These are phyloP conservation scores for Stipa capillata DNA, from an alignment of 176 grass and related monocot genomes.

Conservation along the genomic window DNA sequence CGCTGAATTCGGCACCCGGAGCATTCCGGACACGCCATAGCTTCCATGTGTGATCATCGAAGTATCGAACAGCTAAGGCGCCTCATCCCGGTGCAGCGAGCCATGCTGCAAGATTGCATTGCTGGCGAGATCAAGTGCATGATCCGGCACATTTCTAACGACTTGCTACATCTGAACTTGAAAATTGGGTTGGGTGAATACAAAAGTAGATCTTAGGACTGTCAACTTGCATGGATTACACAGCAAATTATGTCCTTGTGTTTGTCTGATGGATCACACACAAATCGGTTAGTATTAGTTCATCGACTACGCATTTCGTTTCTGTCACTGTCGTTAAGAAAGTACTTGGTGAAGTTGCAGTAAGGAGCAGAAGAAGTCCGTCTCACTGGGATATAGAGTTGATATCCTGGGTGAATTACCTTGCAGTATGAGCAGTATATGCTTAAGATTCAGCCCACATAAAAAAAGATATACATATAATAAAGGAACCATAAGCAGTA, in stretches of 20 bases:
- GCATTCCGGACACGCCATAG: no score
- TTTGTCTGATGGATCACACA: not conserved
- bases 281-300: not conserved
- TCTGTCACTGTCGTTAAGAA: not conserved
- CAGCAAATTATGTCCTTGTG: not conserved
- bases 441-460: no score
- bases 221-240: not conserved
- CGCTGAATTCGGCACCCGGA: no score
- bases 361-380: not conserved
- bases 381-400: not conserved
- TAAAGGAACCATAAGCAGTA: no score
- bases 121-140: not conserved
- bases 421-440: no score
- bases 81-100: not conserved
- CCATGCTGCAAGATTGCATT: slow-evolving; percentile 10
- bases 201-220: not conserved
- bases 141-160: not conserved
- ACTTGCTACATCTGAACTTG: not conserved
- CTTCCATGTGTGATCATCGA: not conserved
- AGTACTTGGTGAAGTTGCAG: not conserved
- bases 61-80: not conserved
- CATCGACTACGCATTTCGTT: not conserved
- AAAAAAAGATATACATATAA: no score
- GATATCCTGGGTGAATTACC: not conserved
- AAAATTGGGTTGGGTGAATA: not conserved